Percentiles rank a stretch among this genome's conserved stretches.
Evolutionary conservation across 768 basidiomycete genomes (phyloP).

Genomic region (Kwoniella shandongensis): DNA sequence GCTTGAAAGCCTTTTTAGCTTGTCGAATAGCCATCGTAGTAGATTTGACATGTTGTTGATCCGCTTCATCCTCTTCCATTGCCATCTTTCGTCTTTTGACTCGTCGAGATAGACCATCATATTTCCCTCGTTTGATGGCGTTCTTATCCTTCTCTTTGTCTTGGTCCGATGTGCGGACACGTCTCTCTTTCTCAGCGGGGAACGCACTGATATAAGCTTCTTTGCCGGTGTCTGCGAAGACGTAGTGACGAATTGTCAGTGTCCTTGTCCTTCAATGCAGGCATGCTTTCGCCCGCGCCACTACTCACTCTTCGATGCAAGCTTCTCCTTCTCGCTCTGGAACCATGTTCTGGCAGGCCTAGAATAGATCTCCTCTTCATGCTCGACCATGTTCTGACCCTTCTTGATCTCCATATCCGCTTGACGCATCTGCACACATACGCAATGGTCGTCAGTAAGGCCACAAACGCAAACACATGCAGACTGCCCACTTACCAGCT

Average conservation of each 20-base stretch:
- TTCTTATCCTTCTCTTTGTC: slow-evolving; percentile 43
- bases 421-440: slow-evolving; percentile 64
- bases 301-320: slow-evolving; percentile 68
- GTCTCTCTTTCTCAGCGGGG: slow-evolving; percentile 30
- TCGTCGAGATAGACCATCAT: slow-evolving; percentile 74
- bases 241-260: neutral
- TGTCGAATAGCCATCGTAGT: slow-evolving; percentile 76
- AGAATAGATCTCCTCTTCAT: slow-evolving; percentile 86
- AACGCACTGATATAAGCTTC: slow-evolving; percentile 67
- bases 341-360: slow-evolving; percentile 99
- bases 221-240: slow-evolving; percentile 67
- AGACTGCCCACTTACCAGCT: slow-evolving; percentile 61
- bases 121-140: slow-evolving; percentile 52
- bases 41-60: slow-evolving; percentile 61
- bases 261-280: neutral
- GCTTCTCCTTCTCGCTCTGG: slow-evolving; percentile 81
- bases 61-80: slow-evolving; percentile 66
- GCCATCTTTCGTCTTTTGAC: slow-evolving; percentile 85
- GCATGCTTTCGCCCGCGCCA: neutral
- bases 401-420: slow-evolving; percentile 97
- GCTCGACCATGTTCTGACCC: slow-evolving; percentile 92
- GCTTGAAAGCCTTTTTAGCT: slow-evolving; percentile 76
- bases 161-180: slow-evolving; percentile 50
- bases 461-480: slow-evolving; percentile 10
- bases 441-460: slow-evolving; percentile 13